Evolutionary conservation across 768 basidiomycete genomes (phyloP), one percentile per base, ranked within the genome.

Genomic region (Termitomyces sp.): DNA sequence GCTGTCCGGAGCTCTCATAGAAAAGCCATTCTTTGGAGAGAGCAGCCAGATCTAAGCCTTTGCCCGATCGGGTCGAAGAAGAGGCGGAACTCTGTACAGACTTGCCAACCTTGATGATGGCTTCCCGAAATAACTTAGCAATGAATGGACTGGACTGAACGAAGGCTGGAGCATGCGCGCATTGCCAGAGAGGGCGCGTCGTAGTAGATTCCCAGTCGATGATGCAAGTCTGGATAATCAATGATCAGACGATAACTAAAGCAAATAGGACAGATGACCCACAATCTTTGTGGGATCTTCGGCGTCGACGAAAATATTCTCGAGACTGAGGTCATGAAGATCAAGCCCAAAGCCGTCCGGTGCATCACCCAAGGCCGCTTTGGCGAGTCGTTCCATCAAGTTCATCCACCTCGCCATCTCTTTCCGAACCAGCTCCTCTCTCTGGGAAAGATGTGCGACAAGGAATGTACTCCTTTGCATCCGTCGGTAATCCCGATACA

Each of bases 151-250:
- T 88, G n/a, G 84, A 83, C 64, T 89, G 88, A 22, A 91, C 80
- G 69, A 91, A 91, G 0, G 88, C 81, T 0, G 91, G 91, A 2
- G 92, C 77, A 67, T 94, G 91, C 0, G 92, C 89, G 59, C 85
- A 87, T 20, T 88, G 87, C 91, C 91, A 93, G 20, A 94, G 79
- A 4, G 91, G 92, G 15, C 92, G 81, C 9, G 86, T 91, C 12
- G 89, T 91, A n/a, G 91, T 93, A 16, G 91, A 90, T 69, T 94
- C 91, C 91, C 90, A 93, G 65, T 94, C 92, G 44, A 94, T 93
- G 58, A 94, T 82, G 66, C 89, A 90, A 1, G 90, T 89, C 92
- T 94, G 62, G 13, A 57, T 47, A 51, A 50, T 60, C 52, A 58
- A n/a, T 56, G 60, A 59, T 64, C 47, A 59, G 46, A 54, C 33